These are phyloP conservation scores for Wickerhamomyces mucosus DNA, from an alignment of 805 yeast species.

Conservation along the genomic window DNA sequence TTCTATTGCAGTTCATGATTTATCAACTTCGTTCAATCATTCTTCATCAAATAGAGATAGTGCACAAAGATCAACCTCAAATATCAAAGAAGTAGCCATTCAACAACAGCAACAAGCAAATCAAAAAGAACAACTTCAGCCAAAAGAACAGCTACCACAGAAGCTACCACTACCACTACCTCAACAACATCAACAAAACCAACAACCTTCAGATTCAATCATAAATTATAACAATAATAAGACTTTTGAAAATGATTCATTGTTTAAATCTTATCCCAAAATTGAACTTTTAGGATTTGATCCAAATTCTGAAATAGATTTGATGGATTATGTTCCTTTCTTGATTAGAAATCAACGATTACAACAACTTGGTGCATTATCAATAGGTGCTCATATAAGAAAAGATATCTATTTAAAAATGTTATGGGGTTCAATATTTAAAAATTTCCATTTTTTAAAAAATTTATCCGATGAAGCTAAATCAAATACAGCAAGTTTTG, in stretches of 20 bases:
- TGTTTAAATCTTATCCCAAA: too few species aligned
- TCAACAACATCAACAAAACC: too few species aligned
- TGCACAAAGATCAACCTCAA: too few species aligned
- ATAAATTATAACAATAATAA: too few species aligned
- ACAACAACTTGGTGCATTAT: constrained; percentile 41
- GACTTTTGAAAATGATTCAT: too few species aligned
- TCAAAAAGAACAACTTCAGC: too few species aligned
- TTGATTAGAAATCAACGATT: constrained; percentile 31
- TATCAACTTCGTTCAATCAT: constrained; percentile 9
- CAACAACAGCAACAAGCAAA: too few species aligned
- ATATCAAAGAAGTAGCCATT: too few species aligned
- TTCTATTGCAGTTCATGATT: constrained; percentile 29
- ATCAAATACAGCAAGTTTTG: background rate
- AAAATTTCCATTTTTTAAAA: constrained; percentile 8
- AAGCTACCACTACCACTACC: background rate
- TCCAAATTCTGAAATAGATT: constrained; percentile 28
- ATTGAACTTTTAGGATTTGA: constrained; percentile 17
- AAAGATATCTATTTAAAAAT: constrained; percentile 34
- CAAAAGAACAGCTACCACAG: too few species aligned
- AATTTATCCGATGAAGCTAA: background rate
- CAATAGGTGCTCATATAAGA: constrained; percentile 38
- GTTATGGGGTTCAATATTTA: constrained; percentile 23
- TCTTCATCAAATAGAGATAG: background rate
- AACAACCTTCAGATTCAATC: too few species aligned
- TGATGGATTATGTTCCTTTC: constrained; percentile 36